Base-by-base conservation (phyloP, 345 rosid species). In the Pugionium dolabratum region DNA sequence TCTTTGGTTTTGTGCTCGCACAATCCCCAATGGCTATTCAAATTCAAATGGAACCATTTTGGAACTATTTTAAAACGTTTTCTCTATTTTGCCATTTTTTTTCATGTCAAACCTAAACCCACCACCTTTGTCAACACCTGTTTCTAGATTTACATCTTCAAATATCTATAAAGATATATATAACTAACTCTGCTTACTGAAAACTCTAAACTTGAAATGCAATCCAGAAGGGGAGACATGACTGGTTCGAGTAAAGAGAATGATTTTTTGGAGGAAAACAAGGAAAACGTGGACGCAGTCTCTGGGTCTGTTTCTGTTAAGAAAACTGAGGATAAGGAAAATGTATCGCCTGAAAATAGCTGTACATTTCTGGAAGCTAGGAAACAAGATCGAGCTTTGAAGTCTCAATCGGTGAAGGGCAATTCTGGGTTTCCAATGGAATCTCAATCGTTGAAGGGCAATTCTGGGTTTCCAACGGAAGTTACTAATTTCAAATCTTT, bases 401-500 rank as follows among this genome's bases (percentile, higher is more conserved):
- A 73, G 54, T 83, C 85, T 37, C 65, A 69, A 31, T 81, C 86
- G 27, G 35, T 75, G 59, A 73, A 78, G 8, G 82, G 78, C 29
- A 59, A 78, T 60, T 62, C 76, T 30, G 78, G 66, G 44, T 29
- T 64, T 60, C 18, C 18, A 18, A 18, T 73, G 49, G 82, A 73
- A 51, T 83, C 85, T 37, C 65, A 69, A 31, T 81, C 86, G 27
- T 35, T 75, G 59, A 73, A 78, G 8, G 82, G 78, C 29, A 59
- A 78, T 60, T 62, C 76, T 30, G 78, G 66, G 44, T 29, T 64
- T 60, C 59, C 79, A 25, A 76, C 52, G 40, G 72, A 75, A 52
- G 74, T 72, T 33, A 57, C 81, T 41, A 70, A 75, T 18, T 72
- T 76, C 73, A 83, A 80, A 60, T 86, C 88, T 59, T 61, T 84